These are phyloP conservation scores for Hebeloma cylindrosporum DNA, from an alignment of 768 basidiomycete species.

Conservation along the genomic window DNA sequence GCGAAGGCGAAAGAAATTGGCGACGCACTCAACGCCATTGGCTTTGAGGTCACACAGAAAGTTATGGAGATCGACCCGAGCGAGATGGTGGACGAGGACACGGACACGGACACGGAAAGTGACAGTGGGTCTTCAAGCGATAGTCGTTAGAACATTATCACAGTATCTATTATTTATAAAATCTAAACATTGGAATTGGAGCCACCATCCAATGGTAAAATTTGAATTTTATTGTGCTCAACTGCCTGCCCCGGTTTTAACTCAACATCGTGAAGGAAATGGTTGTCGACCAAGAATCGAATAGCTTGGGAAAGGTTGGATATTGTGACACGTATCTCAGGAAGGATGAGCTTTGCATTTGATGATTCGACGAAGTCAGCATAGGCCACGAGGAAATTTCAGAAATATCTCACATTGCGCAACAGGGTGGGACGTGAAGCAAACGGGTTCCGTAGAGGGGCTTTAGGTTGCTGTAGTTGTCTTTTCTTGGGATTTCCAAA, in stretches of 20 bases:
- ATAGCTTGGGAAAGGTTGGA: conserved; percentile 94
- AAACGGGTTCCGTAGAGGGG: conserved; percentile 62
- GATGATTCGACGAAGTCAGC: no score
- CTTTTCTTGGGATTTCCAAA: conserved; percentile 16
- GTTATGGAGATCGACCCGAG: conserved; percentile 59
- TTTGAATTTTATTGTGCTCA: conserved; percentile 59
- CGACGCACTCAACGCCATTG: conserved; percentile 58
- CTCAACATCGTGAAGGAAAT: conserved; percentile 82
- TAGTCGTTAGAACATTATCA: conserved; percentile 7
- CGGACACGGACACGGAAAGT: conserved; percentile 28
- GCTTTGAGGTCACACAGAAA: conserved; percentile 78
- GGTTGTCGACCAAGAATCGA: conserved; percentile 85
- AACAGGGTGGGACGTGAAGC: conserved; percentile 67
- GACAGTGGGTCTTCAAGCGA: conserved; percentile 25
- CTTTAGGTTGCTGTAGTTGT: conserved; percentile 41
- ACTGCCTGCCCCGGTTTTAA: conserved; percentile 71
- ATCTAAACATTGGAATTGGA: background rate
- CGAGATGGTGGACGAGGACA: conserved; percentile 47
- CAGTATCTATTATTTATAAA: conserved; percentile 1
- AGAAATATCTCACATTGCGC: conserved; percentile 60
- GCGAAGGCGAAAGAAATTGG: conserved; percentile 74
- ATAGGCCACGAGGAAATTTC: background rate
- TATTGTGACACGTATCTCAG: conserved; percentile 84
- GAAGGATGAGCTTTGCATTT: conserved; percentile 83
- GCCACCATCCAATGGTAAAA: conserved; percentile 34